A percentile compares a stretch with the other conserved stretches of the same genome.
Evolutionary conservation across 257 asterid genomes (phyloP).

Genomic region (Leonotis leonurus): DNA sequence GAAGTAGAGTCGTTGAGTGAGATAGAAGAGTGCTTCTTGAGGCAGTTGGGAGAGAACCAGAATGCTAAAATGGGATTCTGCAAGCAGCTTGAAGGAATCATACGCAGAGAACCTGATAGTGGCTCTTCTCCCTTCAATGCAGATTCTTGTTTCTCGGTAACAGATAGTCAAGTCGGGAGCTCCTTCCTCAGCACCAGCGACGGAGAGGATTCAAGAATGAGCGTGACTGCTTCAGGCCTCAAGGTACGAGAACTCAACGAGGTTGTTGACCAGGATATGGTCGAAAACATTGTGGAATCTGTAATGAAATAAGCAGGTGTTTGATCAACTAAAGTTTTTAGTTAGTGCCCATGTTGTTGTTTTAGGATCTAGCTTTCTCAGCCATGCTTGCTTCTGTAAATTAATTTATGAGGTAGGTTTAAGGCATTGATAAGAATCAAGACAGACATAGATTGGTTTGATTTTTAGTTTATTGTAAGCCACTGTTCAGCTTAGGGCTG

Average conservation of each 20-base stretch:
- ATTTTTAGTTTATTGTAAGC: conserved; percentile 24
- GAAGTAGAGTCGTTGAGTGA: conserved; percentile 69
- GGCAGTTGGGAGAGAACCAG: conserved; percentile 66
- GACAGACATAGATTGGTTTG: conserved; percentile 30
- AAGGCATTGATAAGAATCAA: background rate
- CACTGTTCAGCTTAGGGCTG: conserved; percentile 71
- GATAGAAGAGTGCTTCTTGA: conserved; percentile 67
- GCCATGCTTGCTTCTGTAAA: conserved; percentile 41
- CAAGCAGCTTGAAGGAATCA: conserved; percentile 65
- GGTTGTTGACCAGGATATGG: conserved; percentile 17
- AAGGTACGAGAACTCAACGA: too few relatives aligned
- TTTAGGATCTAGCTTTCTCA: conserved; percentile 19
- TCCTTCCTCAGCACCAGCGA: conserved; percentile 54
- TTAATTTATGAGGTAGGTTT: conserved; percentile 23
- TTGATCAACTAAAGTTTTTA: conserved; percentile 1
- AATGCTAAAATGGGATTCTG: conserved; percentile 71
- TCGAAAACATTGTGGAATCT: conserved; percentile 26
- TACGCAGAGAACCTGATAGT: conserved; percentile 35
- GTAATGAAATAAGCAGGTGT: conserved; percentile 9
- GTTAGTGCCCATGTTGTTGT: conserved; percentile 3
- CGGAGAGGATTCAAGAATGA: conserved; percentile 51
- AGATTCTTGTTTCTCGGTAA: too few relatives aligned
- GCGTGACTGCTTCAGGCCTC: conserved; percentile 11
- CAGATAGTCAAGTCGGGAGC: conserved; percentile 43
- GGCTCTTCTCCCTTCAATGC: conserved; percentile 40